phyloP scores from a whole-genome alignment of 495 filamentous ascomycete genomes.

The Rhizodiscina lignyota region DNA sequence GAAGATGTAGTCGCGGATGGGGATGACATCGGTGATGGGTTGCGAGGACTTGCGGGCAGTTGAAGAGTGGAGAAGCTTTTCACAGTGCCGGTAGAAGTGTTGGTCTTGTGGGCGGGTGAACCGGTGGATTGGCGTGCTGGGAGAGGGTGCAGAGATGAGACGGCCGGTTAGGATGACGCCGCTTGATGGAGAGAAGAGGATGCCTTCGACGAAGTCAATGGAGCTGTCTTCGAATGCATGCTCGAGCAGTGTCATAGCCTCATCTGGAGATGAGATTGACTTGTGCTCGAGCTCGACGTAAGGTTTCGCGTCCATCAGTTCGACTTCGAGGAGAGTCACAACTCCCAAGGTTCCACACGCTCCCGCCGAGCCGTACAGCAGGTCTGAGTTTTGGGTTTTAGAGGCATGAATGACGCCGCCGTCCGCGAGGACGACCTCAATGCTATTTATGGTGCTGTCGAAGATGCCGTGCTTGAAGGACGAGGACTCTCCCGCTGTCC shows the following conservation, averaged over 20 bases:
- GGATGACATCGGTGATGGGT: conserved; percentile 27
- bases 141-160: conserved; percentile 19
- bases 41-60: not conserved
- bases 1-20: conserved; percentile 39
- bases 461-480: conserved; percentile 42
- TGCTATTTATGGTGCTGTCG: conserved; percentile 33
- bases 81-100: conserved; percentile 17
- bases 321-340: conserved; percentile 1
- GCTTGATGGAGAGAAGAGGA: conserved; percentile 27
- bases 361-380: no score
- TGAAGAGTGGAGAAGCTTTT: no score
- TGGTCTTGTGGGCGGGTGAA: conserved; percentile 13
- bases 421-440: no score
- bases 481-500: conserved; percentile 36
- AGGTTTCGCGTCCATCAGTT: conserved; percentile 27
- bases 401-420: no score
- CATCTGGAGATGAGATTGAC: no score
- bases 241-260: no score
- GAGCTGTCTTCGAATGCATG: no score
- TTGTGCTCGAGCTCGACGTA: conserved; percentile 26
- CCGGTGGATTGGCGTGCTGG: conserved; percentile 3
- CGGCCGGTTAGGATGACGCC: conserved; percentile 34
- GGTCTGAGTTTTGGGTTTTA: no score
- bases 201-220: conserved; percentile 17
- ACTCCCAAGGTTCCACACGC: conserved; percentile 1